Base-by-base conservation (phyloP, 768 basidiomycete genomes). In the Boletus eberwhitei region DNA sequence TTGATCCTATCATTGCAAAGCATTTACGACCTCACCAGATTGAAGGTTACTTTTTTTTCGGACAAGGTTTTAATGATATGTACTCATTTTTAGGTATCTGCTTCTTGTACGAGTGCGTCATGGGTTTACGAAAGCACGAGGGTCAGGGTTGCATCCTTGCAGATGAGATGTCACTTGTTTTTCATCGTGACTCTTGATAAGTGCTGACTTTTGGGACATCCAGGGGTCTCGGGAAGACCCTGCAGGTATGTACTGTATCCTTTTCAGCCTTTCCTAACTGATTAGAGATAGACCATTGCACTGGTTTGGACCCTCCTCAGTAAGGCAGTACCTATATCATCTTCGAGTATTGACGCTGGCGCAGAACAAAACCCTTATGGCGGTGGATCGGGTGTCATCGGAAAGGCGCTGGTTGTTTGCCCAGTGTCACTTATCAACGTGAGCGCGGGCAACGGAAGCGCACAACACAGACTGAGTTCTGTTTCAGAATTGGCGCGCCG, bases 201-300 rank as follows among this genome's bases (percentile, higher is more conserved):
- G 29, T 48, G 26, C 17, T 63, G 19, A 62, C 45, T 42, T 55
- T 54, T 36, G 21, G 51, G 46, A 17, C 34, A 55, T 35, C 19
- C 76, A 87, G 95, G 95, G 96, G 96, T 47, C 82, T 99, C 47
- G 97, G 97, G n/a, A 99, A 99, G 75, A 97, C 94, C 1, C 72
- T 93, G 8, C 90, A 92, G 76, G 88, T 81, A 47, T 49, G 69
- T 38, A 37, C 29, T 29, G 13, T 35, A 19, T 50, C 17, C 4
- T 22, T 35, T 55, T 19, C 37, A 48, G 44, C 44, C 47, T 32
- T 22, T 34, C 29, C 19, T 48, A 9, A 40, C 48, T 64, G 17
- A 72, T 43, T 32, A 8, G 29, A 40, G 14, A 54, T 68, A 47
- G 85, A 95, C 95, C 0, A 95, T 99, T 51, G 77, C 86, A n/a